Evolutionary conservation across 2,329 filamentous ascomycete species (phyloP).

Genomic region (Microsporum audouinii): DNA sequence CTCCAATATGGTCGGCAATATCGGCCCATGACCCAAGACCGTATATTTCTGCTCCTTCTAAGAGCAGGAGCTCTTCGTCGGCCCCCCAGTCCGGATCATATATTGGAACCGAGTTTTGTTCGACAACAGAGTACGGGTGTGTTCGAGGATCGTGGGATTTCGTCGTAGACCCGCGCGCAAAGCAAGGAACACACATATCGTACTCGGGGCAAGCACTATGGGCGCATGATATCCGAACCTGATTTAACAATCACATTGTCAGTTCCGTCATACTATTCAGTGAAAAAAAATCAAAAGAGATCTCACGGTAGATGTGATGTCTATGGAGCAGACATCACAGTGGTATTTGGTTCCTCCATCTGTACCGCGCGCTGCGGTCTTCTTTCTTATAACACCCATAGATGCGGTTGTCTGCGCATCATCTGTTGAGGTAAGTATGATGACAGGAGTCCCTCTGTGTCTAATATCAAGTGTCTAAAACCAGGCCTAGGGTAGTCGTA

Average conservation of each 20-base stretch:
- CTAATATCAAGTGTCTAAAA: neutral
- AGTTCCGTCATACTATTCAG: neutral
- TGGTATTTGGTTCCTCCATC: conserved; percentile 92
- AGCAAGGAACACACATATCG: conserved; percentile 92
- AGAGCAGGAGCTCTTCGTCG: conserved; percentile 83
- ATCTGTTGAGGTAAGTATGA: neutral
- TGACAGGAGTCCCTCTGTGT: neutral
- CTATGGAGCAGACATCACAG: conserved; percentile 90
- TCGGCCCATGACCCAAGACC: conserved; percentile 95
- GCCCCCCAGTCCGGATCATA: conserved; percentile 93
- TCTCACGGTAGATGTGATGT: conserved; percentile 89
- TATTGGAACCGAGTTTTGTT: conserved; percentile 96
- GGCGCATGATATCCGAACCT: conserved; percentile 93
- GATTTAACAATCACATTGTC: neutral
- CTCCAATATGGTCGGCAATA: conserved; percentile 94
- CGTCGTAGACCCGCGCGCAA: conserved; percentile 67
- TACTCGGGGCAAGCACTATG: conserved; percentile 78
- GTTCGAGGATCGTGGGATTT: conserved; percentile 76
- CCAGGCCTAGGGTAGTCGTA: neutral
- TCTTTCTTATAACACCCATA: conserved; percentile 96
- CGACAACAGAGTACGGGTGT: conserved; percentile 86
- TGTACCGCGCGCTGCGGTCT: conserved; percentile 71
- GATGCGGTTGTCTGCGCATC: conserved; percentile 7
- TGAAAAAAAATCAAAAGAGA: conserved; percentile 16
- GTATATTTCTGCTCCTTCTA: conserved; percentile 93